phyloP scores from a whole-genome alignment of 768 basidiomycete genomes.

The Mycena vitilis region DNA sequence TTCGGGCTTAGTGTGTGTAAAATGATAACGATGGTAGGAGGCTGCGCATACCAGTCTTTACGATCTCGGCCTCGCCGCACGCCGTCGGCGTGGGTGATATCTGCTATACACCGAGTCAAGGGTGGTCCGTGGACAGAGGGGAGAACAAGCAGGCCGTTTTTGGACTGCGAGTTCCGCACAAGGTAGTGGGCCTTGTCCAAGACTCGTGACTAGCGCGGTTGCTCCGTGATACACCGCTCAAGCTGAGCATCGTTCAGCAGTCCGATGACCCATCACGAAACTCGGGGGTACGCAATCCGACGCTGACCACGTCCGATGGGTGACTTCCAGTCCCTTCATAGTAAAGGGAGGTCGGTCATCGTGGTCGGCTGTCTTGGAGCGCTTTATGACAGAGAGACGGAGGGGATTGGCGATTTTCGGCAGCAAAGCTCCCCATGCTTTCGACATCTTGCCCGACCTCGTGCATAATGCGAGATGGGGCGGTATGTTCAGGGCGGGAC shows the following conservation, averaged over 20 bases:
- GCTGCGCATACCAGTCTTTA: too few species aligned
- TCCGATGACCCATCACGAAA: too few species aligned
- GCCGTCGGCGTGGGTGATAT: too few species aligned
- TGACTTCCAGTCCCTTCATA: background rate
- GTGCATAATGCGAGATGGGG: conserved; percentile 17
- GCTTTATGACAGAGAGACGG: background rate
- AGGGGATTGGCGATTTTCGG: background rate
- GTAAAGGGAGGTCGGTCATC: background rate
- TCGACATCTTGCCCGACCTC: background rate
- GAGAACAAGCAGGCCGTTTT: too few species aligned
- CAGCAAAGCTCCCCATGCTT: background rate
- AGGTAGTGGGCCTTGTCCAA: conserved; percentile 13
- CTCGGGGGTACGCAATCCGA: background rate
- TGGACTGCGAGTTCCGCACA: too few species aligned
- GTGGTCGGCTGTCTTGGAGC: background rate
- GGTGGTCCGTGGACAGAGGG: too few species aligned
- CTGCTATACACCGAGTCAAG: too few species aligned
- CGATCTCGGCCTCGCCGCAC: too few species aligned
- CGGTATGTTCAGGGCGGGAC: background rate
- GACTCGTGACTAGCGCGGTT: conserved; percentile 12
- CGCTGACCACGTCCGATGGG: background rate
- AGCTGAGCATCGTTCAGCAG: conserved; percentile 5
- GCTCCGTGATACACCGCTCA: conserved; percentile 2
- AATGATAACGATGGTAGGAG: too few species aligned
- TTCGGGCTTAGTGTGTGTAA: too few species aligned